These are phyloP conservation scores for Straminergon stramineum DNA, from an alignment of 225 moss, liverwort and hornwort genomes.

Conservation along the genomic window DNA sequence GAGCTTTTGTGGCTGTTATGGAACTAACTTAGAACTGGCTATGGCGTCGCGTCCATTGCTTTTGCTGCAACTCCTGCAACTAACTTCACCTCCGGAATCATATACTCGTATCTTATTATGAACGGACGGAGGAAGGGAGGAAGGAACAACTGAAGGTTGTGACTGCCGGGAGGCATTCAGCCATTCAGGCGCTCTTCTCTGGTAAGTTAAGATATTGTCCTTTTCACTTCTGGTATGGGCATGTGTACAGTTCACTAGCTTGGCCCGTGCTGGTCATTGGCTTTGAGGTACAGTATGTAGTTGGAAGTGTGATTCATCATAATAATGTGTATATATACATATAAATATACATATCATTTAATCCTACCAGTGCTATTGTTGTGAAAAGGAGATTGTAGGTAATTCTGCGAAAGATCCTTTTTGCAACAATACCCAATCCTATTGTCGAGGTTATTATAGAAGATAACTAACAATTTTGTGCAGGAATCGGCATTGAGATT, in stretches of 20 bases:
- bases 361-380: background rate
- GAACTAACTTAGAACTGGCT: background rate
- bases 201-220: background rate
- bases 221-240: background rate
- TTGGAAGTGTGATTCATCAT: background rate
- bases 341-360: background rate
- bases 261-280: background rate
- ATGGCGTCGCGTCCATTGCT: background rate
- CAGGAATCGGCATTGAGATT: background rate
- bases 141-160: background rate
- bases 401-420: background rate
- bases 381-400: background rate
- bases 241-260: background rate
- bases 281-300: too few relatives aligned
- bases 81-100: background rate
- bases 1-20: background rate
- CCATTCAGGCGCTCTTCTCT: background rate
- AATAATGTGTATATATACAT: background rate
- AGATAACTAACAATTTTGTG: background rate
- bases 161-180: background rate
- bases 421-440: rapidly evolving
- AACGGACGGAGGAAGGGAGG: too few relatives aligned
- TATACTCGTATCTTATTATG: background rate
- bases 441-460: background rate
- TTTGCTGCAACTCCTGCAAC: background rate